Conservation (phyloP, 805 yeast genomes). For the Barnettozyma salicaria region DNA sequence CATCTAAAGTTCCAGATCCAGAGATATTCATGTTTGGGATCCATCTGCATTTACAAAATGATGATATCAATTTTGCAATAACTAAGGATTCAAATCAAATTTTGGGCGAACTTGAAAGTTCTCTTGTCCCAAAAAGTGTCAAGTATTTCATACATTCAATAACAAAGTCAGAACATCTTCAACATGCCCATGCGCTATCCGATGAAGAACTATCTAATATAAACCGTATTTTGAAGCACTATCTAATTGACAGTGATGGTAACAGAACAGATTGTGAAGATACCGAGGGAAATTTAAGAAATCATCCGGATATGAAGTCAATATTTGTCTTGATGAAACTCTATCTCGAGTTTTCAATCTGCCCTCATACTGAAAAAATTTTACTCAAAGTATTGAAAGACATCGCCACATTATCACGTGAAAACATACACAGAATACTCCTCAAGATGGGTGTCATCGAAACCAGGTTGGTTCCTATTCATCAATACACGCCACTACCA, state of each 20-base stretch:
- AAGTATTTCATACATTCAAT: slow-evolving; percentile 8
- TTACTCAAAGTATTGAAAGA: neutral
- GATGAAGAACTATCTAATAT: neutral
- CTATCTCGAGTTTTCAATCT: slow-evolving; percentile 4
- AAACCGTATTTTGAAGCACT: neutral
- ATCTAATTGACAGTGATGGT: neutral
- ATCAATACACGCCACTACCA: neutral
- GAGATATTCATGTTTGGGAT: slow-evolving; percentile 9
- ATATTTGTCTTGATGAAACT: slow-evolving; percentile 3
- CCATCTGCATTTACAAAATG: slow-evolving; percentile 10
- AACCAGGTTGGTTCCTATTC: neutral
- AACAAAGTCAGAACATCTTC: slow-evolving; percentile 7
- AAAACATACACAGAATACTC: neutral
- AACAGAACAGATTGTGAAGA: neutral
- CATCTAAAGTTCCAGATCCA: neutral
- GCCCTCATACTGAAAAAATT: neutral
- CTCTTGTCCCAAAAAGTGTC: slow-evolving; percentile 6
- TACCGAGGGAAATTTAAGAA: neutral
- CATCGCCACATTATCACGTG: neutral
- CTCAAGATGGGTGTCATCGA: neutral
- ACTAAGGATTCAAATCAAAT: neutral
- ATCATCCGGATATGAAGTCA: slow-evolving; percentile 1
- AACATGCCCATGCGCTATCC: slow-evolving; percentile 1
- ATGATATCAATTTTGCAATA: slow-evolving; percentile 9
- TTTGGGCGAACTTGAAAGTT: neutral